Percentiles rank a stretch among this genome's conserved stretches.
Evolutionary conservation across 2,329 filamentous ascomycete species (phyloP).

Genomic region (Ustilaginoidea virens): DNA sequence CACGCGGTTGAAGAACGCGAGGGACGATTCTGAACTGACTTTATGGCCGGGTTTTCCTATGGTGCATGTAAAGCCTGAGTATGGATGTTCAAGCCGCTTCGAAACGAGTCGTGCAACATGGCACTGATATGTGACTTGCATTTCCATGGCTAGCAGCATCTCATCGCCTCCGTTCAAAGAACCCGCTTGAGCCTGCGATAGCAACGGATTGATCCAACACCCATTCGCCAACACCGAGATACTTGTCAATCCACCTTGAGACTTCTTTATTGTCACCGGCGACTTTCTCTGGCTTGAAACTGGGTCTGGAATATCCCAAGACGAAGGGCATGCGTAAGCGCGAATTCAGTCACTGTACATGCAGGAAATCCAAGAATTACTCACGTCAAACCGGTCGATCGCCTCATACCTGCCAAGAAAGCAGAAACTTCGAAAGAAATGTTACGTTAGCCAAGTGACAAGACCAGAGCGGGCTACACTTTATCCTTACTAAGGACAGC

Average conservation of each 20-base stretch:
- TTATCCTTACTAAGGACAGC: constrained; percentile 65
- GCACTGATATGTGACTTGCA: not conserved
- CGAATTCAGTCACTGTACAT: not conserved
- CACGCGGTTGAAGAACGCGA: too few relatives aligned
- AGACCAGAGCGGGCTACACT: too few relatives aligned
- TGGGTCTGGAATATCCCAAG: constrained; percentile 37
- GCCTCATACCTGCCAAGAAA: constrained; percentile 91
- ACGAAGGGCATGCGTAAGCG: constrained; percentile 17
- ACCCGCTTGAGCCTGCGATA: constrained; percentile 73
- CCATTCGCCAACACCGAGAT: constrained; percentile 90
- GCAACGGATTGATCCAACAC: constrained; percentile 97
- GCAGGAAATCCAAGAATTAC: constrained; percentile 23
- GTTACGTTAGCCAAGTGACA: not conserved
- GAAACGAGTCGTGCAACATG: not conserved
- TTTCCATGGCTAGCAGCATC: not conserved
- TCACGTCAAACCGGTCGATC: constrained; percentile 95
- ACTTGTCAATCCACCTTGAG: constrained; percentile 81
- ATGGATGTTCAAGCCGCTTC: not conserved
- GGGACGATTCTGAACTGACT: too few relatives aligned
- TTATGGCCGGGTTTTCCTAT: too few relatives aligned
- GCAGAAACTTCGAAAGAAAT: constrained; percentile 56
- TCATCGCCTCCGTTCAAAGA: constrained; percentile 81
- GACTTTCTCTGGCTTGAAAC: constrained; percentile 76
- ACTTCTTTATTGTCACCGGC: constrained; percentile 66
- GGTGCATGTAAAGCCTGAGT: too few relatives aligned